These are phyloP conservation scores for apple (Malus domestica) DNA, from an alignment of 306 rosid species.

Conservation along the genomic window DNA sequence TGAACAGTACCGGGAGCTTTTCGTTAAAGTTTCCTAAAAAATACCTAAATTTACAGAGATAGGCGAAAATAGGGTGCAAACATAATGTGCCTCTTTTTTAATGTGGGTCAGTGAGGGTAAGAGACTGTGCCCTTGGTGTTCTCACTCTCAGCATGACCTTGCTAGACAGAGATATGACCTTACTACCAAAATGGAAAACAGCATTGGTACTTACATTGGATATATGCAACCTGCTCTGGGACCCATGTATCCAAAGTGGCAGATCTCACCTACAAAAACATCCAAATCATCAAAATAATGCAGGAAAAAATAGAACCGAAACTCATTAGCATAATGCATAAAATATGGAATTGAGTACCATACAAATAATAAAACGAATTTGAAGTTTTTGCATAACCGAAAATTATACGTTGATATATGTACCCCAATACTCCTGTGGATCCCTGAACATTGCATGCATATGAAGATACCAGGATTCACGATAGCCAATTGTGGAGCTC, in stretches of 20 bases:
- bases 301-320: background rate
- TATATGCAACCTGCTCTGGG: constrained; percentile 84
- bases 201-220: constrained; percentile 50
- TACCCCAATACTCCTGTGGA: constrained; percentile 84
- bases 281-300: background rate
- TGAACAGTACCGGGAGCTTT: no score
- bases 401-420: constrained; percentile 68
- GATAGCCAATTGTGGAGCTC: constrained; percentile 93
- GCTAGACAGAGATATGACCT: no score
- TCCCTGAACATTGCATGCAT: constrained; percentile 93
- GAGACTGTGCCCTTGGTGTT: no score
- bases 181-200: background rate
- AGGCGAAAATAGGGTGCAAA: no score
- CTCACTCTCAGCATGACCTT: no score
- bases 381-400: background rate
- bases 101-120: no score
- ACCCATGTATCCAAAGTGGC: constrained; percentile 93
- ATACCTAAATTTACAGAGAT: no score
- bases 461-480: constrained; percentile 85
- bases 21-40: no score
- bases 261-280: constrained; percentile 69
- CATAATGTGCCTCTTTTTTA: no score
- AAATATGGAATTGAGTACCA: no score
- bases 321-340: background rate
- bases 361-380: background rate